A percentile compares a stretch with the other conserved stretches of the same genome.
Evolutionary conservation across 306 rosid genomes (phyloP).

Genomic region (Amphicarpaea edgeworthii): DNA sequence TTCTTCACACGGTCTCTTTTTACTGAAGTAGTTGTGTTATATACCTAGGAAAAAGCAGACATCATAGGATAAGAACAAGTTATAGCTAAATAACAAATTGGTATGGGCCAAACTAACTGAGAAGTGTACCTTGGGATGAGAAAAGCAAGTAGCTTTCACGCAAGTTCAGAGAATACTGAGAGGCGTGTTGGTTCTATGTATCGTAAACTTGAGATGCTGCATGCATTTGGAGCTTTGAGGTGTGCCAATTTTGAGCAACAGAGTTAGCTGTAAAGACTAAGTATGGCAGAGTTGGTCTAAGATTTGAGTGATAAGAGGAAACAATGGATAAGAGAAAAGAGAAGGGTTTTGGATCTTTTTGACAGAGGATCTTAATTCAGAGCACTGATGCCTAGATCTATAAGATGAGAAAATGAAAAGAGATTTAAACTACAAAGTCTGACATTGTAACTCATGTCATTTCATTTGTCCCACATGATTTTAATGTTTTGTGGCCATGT

Average conservation of each 20-base stretch:
- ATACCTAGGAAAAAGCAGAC: constrained; percentile 56
- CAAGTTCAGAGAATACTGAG: constrained; percentile 82
- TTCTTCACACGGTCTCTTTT: constrained; percentile 41
- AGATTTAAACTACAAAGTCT: constrained; percentile 71
- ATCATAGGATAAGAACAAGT: constrained; percentile 63
- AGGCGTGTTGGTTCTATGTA: constrained; percentile 67
- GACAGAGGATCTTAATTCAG: constrained; percentile 68
- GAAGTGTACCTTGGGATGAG: constrained; percentile 69
- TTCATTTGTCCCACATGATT: constrained; percentile 52
- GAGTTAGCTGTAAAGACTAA: constrained; percentile 77
- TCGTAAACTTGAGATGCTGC: constrained; percentile 75
- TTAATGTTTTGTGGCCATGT: constrained; percentile 53
- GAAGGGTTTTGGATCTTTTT: constrained; percentile 65
- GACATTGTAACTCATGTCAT: constrained; percentile 66
- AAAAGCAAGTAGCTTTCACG: constrained; percentile 56
- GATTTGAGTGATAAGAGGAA: constrained; percentile 60
- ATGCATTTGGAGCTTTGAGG: constrained; percentile 52
- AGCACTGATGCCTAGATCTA: constrained; percentile 69
- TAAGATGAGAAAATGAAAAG: constrained; percentile 62
- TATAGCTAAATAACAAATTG: constrained; percentile 65
- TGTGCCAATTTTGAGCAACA: constrained; percentile 68
- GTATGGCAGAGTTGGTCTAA: constrained; percentile 77
- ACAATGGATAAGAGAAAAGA: constrained; percentile 73
- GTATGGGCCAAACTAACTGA: constrained; percentile 77
- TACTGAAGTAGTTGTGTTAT: constrained; percentile 45